phyloP scores from a whole-genome alignment of 1,284 basidiomycete species.

The Ustilago bromivora region DNA sequence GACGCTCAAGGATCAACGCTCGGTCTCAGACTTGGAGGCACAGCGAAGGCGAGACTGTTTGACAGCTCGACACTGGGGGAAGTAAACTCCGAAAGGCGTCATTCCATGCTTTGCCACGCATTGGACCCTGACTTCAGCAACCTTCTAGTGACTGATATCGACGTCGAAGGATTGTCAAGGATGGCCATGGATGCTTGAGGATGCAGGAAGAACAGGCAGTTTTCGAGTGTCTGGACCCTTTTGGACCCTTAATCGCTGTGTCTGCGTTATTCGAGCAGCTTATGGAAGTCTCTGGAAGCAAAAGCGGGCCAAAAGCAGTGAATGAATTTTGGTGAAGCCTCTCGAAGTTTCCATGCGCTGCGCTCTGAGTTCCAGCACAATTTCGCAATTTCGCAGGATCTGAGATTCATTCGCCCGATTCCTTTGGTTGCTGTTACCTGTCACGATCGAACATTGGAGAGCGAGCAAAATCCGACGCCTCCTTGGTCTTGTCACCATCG shows the following conservation, averaged over 20 bases:
- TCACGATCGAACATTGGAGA: too few relatives aligned
- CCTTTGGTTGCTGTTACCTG: too few relatives aligned
- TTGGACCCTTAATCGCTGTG: not conserved
- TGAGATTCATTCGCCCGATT: not conserved
- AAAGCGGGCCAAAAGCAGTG: constrained; percentile 2
- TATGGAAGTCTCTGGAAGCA: constrained; percentile 17
- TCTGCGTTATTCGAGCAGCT: constrained; percentile 3
- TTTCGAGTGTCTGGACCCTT: constrained; percentile 15
- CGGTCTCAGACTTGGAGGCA: constrained; percentile 1
- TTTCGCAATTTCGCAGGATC: not conserved
- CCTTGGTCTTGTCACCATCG: too few relatives aligned
- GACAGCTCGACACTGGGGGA: constrained; percentile 21
- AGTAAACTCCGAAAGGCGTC: constrained; percentile 32
- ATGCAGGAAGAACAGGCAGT: constrained; percentile 25
- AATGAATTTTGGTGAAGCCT: constrained; percentile 13
- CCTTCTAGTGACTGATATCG: constrained; percentile 1
- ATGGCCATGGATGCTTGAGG: constrained; percentile 19
- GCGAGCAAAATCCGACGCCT: too few relatives aligned
- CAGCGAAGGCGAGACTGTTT: constrained; percentile 8
- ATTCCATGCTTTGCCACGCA: constrained; percentile 11
- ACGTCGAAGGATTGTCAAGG: constrained; percentile 11
- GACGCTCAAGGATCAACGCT: constrained; percentile 12
- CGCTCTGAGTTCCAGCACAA: not conserved
- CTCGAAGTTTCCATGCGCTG: constrained; percentile 24
- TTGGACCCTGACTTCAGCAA: constrained; percentile 38